Percentiles rank a stretch among this genome's conserved stretches.
Evolutionary conservation across 2,329 filamentous ascomycete species (phyloP).

Genomic region (Beauveria pseudobassiana): DNA sequence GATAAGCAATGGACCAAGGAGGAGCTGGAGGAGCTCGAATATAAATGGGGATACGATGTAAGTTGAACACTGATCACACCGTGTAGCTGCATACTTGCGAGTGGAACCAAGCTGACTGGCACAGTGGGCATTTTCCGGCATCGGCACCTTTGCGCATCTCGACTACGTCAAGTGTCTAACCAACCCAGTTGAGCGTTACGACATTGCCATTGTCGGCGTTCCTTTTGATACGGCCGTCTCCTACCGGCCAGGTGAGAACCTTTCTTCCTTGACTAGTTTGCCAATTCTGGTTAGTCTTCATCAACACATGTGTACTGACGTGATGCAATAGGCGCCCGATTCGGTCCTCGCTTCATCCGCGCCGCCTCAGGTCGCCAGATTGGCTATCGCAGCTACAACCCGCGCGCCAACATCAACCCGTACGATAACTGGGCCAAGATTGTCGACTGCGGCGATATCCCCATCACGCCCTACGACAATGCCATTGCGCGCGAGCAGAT

Average conservation of each 20-base stretch:
- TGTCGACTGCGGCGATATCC: conserved; percentile 86
- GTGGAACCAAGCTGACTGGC: not conserved
- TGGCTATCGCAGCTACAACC: conserved; percentile 70
- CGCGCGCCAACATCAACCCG: conserved; percentile 74
- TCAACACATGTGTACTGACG: not conserved
- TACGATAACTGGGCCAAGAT: conserved; percentile 77
- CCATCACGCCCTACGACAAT: conserved; percentile 82
- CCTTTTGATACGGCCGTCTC: conserved; percentile 69
- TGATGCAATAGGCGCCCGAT: conserved; percentile 52
- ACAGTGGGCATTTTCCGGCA: conserved; percentile 55
- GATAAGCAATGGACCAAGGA: conserved; percentile 41
- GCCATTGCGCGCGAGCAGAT: conserved; percentile 74
- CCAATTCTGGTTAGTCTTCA: too few relatives aligned
- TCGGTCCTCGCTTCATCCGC: conserved; percentile 82
- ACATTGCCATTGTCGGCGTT: conserved; percentile 65
- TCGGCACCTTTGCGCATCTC: conserved; percentile 68
- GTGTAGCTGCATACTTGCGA: not conserved
- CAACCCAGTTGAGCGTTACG: conserved; percentile 54
- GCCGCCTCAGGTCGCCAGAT: conserved; percentile 77
- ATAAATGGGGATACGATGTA: conserved; percentile 52
- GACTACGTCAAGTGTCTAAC: conserved; percentile 62
- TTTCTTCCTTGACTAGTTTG: not conserved
- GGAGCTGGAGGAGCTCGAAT: conserved; percentile 44
- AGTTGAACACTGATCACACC: conserved; percentile 16
- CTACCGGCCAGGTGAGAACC: conserved; percentile 53